These are phyloP conservation scores for Alnus rubra DNA, from an alignment of 306 rosid species.

Conservation along the genomic window DNA sequence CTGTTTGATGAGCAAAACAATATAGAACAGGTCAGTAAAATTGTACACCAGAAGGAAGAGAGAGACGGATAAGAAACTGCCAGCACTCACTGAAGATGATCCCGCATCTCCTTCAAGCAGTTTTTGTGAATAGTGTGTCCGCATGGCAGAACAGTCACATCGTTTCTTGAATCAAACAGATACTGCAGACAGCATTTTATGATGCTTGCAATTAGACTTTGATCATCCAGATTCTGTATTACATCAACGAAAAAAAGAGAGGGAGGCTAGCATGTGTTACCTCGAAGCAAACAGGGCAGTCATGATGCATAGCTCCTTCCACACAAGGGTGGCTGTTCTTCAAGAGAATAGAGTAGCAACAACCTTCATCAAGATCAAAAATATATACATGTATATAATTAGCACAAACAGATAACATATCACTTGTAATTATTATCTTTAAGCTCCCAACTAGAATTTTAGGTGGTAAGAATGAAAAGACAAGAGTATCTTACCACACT, in stretches of 20 bases:
- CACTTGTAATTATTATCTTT: not conserved
- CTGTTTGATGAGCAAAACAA: conserved; percentile 33
- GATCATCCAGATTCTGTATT: not conserved
- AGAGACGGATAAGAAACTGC: not conserved
- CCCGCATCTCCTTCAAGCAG: conserved; percentile 83
- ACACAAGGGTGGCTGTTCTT: conserved; percentile 81
- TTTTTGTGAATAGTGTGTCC: conserved; percentile 81
- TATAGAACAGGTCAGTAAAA: not conserved
- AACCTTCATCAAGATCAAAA: conserved; percentile 45
- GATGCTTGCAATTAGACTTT: conserved; percentile 13
- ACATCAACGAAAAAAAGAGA: not conserved
- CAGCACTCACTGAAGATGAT: conserved; percentile 71
- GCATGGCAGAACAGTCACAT: conserved; percentile 68
- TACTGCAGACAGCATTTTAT: conserved; percentile 54
- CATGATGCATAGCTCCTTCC: conserved; percentile 95
- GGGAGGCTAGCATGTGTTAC: conserved; percentile 32
- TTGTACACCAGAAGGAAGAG: not conserved
- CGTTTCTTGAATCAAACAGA: conserved; percentile 65
- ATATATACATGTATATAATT: not conserved
- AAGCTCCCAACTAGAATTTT: not conserved
- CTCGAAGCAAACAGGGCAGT: conserved; percentile 95
- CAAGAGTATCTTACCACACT: conserved; percentile 60
- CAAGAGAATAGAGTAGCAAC: conserved; percentile 67
- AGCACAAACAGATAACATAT: not conserved
- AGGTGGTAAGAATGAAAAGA: not conserved